Conservation (phyloP, 768 basidiomycete species). For the Phlebiopsis flavidoalba region DNA sequence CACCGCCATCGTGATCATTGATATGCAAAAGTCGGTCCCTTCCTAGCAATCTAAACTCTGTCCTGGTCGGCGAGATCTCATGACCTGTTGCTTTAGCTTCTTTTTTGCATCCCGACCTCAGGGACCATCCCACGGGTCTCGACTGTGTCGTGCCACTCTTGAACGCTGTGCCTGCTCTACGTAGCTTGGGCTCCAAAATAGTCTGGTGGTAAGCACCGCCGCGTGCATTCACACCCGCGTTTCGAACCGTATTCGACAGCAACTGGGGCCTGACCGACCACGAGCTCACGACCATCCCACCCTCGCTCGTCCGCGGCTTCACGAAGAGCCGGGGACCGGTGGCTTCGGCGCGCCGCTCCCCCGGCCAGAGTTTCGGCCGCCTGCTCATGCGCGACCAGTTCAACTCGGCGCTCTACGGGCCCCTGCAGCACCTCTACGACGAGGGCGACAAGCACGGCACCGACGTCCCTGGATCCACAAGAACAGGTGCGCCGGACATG, state of each 20-base stretch:
- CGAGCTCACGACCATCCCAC: conserved; percentile 57
- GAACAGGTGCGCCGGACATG: conserved; percentile 40
- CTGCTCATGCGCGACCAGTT: conserved; percentile 52
- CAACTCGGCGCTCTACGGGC: conserved; percentile 61
- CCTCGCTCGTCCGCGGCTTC: conserved; percentile 45
- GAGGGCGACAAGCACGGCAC: conserved; percentile 49
- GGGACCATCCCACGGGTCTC: conserved; percentile 49
- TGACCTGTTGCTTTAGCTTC: conserved; percentile 33
- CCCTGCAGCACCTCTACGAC: conserved; percentile 50
- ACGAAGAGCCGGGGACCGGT: background rate
- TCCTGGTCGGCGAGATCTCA: background rate
- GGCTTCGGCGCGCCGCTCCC: conserved; percentile 34
- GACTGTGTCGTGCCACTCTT: conserved; percentile 52
- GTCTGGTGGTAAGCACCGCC: conserved; percentile 55
- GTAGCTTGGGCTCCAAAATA: conserved; percentile 48
- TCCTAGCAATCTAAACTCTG: no score
- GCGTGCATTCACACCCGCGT: background rate
- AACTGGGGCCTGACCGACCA: conserved; percentile 71
- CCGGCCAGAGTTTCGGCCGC: conserved; percentile 43
- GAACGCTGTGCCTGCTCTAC: conserved; percentile 41
- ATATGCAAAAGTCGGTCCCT: conserved; percentile 64
- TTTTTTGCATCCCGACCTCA: conserved; percentile 59
- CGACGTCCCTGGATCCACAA: conserved; percentile 70
- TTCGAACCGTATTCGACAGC: conserved; percentile 25
- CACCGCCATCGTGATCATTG: conserved; percentile 58